Evolutionary conservation across 2,329 filamentous ascomycete genomes (phyloP).

Genomic region (Fusarium paranaense): DNA sequence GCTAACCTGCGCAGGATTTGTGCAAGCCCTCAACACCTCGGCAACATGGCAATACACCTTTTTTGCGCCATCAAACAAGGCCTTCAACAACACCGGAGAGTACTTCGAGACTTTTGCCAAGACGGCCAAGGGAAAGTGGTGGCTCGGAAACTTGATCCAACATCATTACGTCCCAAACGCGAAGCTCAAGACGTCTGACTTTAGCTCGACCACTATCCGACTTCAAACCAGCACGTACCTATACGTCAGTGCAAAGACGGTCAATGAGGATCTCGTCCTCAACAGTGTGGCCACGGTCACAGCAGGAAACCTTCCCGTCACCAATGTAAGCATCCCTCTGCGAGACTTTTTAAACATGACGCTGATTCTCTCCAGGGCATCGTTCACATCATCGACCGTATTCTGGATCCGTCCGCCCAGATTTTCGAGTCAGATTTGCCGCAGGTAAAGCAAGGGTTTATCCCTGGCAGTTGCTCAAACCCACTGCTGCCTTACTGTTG

Average conservation of each 20-base stretch:
- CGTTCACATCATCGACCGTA: not conserved
- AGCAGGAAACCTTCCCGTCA: not conserved
- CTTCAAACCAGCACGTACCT: not conserved
- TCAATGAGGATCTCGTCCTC: not conserved
- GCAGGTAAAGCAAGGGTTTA: not conserved
- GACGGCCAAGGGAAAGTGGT: not conserved
- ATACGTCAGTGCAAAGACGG: not conserved
- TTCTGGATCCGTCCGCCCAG: not conserved
- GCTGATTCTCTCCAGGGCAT: not conserved
- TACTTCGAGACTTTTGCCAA: not conserved
- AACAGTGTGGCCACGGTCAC: not conserved
- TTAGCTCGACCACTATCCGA: not conserved
- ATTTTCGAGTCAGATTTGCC: not conserved
- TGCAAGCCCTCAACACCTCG: not conserved
- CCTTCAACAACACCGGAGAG: not conserved
- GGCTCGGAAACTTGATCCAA: not conserved
- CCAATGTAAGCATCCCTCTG: not conserved
- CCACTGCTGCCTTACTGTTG: not conserved
- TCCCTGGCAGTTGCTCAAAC: not conserved
- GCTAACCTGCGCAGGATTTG: not conserved
- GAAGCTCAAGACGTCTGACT: not conserved
- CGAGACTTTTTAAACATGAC: accelerated
- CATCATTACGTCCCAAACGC: not conserved
- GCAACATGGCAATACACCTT: constrained; percentile 1
- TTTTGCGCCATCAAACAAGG: not conserved